These are phyloP conservation scores for Stemphylium beticola DNA, from an alignment of 2,329 filamentous ascomycete species.

Conservation along the genomic window DNA sequence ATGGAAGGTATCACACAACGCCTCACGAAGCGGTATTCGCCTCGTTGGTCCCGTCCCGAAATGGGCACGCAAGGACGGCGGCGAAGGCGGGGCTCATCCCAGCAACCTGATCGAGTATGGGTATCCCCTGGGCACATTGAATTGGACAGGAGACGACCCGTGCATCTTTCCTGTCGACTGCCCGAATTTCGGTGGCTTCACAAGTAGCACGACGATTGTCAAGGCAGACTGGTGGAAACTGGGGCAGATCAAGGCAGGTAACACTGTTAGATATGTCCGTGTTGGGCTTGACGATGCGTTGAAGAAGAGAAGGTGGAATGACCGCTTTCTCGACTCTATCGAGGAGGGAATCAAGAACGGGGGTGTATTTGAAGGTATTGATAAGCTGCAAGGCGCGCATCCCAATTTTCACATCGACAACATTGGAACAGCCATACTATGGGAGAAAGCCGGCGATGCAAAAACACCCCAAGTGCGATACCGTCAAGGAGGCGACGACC, in stretches of 20 bases:
- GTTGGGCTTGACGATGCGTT: constrained; percentile 62
- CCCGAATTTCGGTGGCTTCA: constrained; percentile 67
- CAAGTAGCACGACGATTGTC: constrained; percentile 62
- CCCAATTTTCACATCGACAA: constrained; percentile 34
- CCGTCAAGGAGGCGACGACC: constrained; percentile 51
- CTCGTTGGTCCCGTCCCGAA: constrained; percentile 64
- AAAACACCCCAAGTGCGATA: constrained; percentile 35
- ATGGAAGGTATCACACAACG: constrained; percentile 69
- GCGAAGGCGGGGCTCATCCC: constrained; percentile 68
- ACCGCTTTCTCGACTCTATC: constrained; percentile 55
- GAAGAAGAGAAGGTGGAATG: constrained; percentile 50
- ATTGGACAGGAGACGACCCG: constrained; percentile 67
- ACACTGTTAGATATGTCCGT: constrained; percentile 58
- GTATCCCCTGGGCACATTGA: constrained; percentile 64
- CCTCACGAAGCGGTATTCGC: constrained; percentile 65
- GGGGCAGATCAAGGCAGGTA: constrained; percentile 66
- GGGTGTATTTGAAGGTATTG: constrained; percentile 25
- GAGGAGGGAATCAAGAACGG: constrained; percentile 46
- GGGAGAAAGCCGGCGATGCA: constrained; percentile 31
- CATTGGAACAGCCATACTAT: constrained; percentile 38
- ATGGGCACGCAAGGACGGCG: constrained; percentile 66
- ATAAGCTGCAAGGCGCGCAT: constrained; percentile 35
- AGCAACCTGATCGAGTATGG: constrained; percentile 61
- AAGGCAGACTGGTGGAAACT: constrained; percentile 67
- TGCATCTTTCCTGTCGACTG: constrained; percentile 66